These are phyloP conservation scores for Daedaleopsis sinensis DNA, from an alignment of 768 basidiomycete genomes.

Conservation along the genomic window DNA sequence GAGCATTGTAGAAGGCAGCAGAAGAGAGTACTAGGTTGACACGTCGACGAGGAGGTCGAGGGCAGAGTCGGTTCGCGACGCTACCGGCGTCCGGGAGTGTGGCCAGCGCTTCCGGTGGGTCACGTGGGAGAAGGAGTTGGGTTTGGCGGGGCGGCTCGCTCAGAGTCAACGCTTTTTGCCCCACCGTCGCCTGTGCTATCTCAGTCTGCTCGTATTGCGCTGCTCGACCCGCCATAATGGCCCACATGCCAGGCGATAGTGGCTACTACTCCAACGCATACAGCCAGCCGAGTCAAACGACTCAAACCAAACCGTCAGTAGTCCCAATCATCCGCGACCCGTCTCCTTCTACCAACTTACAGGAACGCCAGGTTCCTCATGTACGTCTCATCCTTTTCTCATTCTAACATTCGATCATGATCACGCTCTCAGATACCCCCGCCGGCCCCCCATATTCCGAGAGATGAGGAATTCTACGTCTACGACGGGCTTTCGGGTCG, in stretches of 20 bases:
- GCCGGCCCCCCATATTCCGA: slow-evolving; percentile 24
- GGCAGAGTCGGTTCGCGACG: too few species aligned
- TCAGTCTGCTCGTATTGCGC: neutral
- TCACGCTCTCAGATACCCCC: slow-evolving; percentile 22
- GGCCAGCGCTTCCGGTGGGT: too few species aligned
- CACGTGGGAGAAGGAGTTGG: too few species aligned
- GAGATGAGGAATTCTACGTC: slow-evolving; percentile 32
- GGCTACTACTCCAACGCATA: slow-evolving; percentile 25
- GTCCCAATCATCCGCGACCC: slow-evolving; percentile 11
- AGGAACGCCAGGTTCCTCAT: slow-evolving; percentile 38
- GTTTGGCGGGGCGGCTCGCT: too few species aligned
- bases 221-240: neutral
- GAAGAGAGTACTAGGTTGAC: too few species aligned
- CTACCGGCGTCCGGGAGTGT: too few species aligned
- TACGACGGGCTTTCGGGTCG: slow-evolving; percentile 47
- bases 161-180: too few species aligned
- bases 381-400: slow-evolving; percentile 32
- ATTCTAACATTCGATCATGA: neutral
- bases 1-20: too few species aligned
- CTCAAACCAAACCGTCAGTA: slow-evolving; percentile 23
- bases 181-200: too few species aligned
- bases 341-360: slow-evolving; percentile 30
- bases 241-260: neutral
- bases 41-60: too few species aligned
- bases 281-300: slow-evolving; percentile 19